A percentile compares a stretch with the other conserved stretches of the same genome.
phyloP scores from a whole-genome alignment of 805 yeast genomes.

The Ogataea angusta region DNA sequence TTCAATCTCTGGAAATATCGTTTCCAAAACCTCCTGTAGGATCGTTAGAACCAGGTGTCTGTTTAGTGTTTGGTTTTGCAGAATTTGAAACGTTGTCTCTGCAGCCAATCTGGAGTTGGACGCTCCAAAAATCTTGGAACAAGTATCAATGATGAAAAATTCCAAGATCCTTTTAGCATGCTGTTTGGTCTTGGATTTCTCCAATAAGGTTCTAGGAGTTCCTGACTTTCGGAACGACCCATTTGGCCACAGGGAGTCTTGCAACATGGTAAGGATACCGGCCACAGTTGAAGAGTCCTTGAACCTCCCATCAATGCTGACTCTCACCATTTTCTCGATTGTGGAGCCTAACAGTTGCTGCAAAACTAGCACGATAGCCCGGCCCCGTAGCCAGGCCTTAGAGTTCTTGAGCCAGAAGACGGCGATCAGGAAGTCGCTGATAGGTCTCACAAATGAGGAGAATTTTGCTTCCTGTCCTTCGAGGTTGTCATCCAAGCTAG shows the following conservation, averaged over 20 bases:
- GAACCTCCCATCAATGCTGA: constrained; percentile 36
- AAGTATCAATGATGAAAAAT: constrained; percentile 56
- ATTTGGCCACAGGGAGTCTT: constrained; percentile 46
- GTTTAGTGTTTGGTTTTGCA: constrained; percentile 73
- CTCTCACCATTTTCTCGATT: constrained; percentile 60
- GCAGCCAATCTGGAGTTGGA: constrained; percentile 64
- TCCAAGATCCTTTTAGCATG: constrained; percentile 58
- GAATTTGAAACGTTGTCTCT: constrained; percentile 53
- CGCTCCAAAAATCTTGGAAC: constrained; percentile 72
- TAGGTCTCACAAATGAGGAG: constrained; percentile 70
- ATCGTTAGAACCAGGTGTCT: constrained; percentile 58
- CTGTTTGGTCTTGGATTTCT: constrained; percentile 48
- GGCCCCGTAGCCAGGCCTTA: constrained; percentile 78
- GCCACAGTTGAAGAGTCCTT: constrained; percentile 45
- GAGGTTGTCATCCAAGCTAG: constrained; percentile 43
- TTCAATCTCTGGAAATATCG: constrained; percentile 38
- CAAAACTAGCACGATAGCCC: constrained; percentile 74
- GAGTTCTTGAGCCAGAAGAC: constrained; percentile 60
- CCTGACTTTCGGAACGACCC: constrained; percentile 48
- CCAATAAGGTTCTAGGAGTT: constrained; percentile 43
- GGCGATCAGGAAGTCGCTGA: constrained; percentile 70
- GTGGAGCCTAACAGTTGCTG: constrained; percentile 89
- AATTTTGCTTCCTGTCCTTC: constrained; percentile 7
- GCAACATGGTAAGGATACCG: constrained; percentile 34
- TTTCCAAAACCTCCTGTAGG: constrained; percentile 54